Conservation (phyloP, 805 yeast genomes). For the Candida parachauliodes region DNA sequence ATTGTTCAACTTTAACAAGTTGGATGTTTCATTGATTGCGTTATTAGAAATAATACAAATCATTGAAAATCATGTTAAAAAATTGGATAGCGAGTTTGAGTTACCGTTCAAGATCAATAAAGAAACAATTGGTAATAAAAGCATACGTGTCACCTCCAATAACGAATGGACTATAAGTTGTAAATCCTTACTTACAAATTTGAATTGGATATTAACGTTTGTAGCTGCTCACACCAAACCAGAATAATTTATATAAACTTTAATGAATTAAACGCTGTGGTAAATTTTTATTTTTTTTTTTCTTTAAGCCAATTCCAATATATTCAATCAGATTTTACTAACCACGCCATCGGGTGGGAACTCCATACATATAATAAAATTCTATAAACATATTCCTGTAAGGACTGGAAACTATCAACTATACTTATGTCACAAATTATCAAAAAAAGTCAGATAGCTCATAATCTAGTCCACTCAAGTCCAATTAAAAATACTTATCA, state of each 20-base stretch:
- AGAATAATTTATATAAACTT: background rate
- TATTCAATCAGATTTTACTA: too few species aligned
- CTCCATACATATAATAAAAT: too few species aligned
- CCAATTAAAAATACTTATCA: conserved; percentile 1
- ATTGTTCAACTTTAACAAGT: conserved; percentile 65
- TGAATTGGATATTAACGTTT: conserved; percentile 80
- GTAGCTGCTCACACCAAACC: conserved; percentile 41
- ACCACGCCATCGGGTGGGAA: too few species aligned
- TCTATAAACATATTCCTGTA: too few species aligned
- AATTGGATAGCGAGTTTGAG: conserved; percentile 53
- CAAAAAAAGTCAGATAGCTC: conserved; percentile 2
- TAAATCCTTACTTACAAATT: conserved; percentile 69
- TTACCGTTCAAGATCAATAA: conserved; percentile 68
- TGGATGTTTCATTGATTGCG: conserved; percentile 81
- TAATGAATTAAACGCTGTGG: background rate
- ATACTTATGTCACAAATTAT: conserved; percentile 1
- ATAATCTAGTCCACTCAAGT: conserved; percentile 5
- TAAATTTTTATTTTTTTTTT: background rate
- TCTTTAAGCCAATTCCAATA: background rate
- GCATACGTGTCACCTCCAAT: conserved; percentile 68
- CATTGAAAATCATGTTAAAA: conserved; percentile 43
- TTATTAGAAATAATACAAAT: conserved; percentile 58
- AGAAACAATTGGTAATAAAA: conserved; percentile 73
- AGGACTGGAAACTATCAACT: too few species aligned
- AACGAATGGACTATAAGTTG: conserved; percentile 91